Percentiles rank a stretch among this genome's conserved stretches.
phyloP scores from a whole-genome alignment of 73 alveolate genomes.

The Paramecium tetraurelia region DNA sequence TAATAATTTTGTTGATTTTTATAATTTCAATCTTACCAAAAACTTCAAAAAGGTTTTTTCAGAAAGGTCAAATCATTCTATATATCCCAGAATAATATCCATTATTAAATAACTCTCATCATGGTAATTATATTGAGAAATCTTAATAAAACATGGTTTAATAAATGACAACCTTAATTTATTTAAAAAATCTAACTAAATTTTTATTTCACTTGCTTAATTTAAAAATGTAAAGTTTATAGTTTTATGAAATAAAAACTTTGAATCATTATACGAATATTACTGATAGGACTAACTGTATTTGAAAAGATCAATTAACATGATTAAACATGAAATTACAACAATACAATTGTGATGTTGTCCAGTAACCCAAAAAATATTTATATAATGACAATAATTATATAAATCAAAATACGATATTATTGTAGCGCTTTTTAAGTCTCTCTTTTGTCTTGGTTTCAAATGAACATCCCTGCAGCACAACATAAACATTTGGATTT shows the following conservation, averaged over 20 bases:
- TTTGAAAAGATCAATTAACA: background rate
- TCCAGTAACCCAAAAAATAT: background rate
- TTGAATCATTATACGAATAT: background rate
- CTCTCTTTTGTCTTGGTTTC: constrained; percentile 18
- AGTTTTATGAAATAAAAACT: background rate
- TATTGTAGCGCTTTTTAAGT: background rate
- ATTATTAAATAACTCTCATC: too few species aligned
- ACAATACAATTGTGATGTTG: background rate
- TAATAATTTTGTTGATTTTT: background rate
- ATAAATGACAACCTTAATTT: background rate
- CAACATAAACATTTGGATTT: background rate
- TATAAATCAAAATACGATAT: background rate
- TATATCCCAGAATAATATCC: too few species aligned
- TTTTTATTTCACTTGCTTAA: background rate
- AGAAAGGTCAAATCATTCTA: background rate
- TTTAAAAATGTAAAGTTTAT: background rate
- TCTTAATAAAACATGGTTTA: background rate
- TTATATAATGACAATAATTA: background rate
- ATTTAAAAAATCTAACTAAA: background rate
- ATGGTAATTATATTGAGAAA: background rate
- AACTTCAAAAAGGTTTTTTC: background rate
- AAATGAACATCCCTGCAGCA: background rate
- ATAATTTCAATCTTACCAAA: background rate
- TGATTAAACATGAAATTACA: background rate
- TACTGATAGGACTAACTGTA: background rate